Conservation (phyloP, 495 filamentous ascomycete species). For the Xanthoparmelia taractica region DNA sequence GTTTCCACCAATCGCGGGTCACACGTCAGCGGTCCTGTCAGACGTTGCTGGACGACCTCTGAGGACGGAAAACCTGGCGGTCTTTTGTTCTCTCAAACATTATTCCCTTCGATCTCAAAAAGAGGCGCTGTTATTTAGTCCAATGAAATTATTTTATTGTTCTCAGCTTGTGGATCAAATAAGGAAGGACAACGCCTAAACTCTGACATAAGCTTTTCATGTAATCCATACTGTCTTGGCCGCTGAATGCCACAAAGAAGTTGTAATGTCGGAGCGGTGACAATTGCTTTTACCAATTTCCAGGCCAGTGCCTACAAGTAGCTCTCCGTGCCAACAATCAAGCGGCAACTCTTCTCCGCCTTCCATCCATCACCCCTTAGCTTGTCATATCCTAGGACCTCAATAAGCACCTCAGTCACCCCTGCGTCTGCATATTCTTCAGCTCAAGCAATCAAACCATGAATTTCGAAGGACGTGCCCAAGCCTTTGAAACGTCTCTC, state of each 20-base stretch:
- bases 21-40: no score
- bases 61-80: no score
- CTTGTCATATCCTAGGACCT: background rate
- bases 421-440: background rate
- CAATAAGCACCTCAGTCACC: background rate
- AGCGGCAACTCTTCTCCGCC: background rate
- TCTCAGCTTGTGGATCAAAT: background rate
- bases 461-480: background rate
- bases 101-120: background rate
- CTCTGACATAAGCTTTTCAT: background rate
- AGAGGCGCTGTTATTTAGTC: background rate
- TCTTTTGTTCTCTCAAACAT: background rate
- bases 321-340: background rate
- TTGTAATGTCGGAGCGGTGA: background rate
- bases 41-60: no score
- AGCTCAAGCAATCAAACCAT: background rate
- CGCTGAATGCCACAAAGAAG: background rate
- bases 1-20: no score
- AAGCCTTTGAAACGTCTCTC: background rate
- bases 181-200: background rate
- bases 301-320: background rate
- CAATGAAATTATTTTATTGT: background rate
- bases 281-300: background rate
- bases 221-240: background rate
- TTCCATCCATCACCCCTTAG: background rate